These are phyloP conservation scores for Thinopyrum elongatum DNA, from an alignment of 176 grass and related monocot species.

Conservation along the genomic window DNA sequence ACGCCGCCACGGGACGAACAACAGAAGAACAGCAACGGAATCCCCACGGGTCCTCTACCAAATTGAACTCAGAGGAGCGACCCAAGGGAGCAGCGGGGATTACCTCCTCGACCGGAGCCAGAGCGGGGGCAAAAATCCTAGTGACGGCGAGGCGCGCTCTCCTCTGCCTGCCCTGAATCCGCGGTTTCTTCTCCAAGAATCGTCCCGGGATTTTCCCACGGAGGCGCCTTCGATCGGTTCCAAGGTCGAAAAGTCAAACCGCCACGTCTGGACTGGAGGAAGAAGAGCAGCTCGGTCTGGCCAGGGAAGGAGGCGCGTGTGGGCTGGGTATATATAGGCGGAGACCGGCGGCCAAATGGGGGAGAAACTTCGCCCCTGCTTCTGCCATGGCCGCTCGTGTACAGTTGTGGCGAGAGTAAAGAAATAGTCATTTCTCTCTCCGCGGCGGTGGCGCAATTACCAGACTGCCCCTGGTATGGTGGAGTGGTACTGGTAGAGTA, in stretches of 20 bases:
- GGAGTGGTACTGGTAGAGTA: background rate
- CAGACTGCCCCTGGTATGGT: background rate
- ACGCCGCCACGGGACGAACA: constrained; percentile 7
- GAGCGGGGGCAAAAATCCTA: background rate
- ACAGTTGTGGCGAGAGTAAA: background rate
- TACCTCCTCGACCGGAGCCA: constrained; percentile 49
- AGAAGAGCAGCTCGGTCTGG: background rate
- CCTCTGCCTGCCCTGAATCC: background rate
- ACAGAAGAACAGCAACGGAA: background rate
- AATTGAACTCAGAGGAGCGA: background rate
- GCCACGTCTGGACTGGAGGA: constrained; percentile 27
- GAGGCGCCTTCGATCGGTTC: background rate
- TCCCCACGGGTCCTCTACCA: background rate
- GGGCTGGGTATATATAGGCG: constrained; percentile 13
- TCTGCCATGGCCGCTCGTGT: constrained; percentile 37
- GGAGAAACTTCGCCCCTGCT: constrained; percentile 41
- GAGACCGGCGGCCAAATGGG: background rate
- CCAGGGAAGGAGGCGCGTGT: background rate
- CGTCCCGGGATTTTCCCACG: background rate
- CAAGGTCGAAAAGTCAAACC: constrained; percentile 37
- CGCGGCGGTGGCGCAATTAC: background rate
- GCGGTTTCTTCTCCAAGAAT: background rate
- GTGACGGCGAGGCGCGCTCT: background rate
- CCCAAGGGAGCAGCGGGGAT: background rate
- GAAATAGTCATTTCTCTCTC: too few relatives aligned